phyloP scores from a whole-genome alignment of 306 rosid species.

The Begonia masoniana region DNA sequence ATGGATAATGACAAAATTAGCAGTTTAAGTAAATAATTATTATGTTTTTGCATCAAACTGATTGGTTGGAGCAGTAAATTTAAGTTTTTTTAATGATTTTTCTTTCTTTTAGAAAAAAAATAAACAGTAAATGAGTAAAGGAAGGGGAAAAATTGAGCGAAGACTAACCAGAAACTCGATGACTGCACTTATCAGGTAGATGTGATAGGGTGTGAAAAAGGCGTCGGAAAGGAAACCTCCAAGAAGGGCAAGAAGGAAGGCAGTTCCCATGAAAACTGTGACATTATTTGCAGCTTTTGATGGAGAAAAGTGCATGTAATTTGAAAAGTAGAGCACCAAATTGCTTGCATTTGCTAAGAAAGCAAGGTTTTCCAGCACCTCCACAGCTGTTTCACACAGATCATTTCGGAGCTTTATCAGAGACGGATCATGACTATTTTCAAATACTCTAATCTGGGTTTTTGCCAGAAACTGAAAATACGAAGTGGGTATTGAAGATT shows the following conservation, averaged over 20 bases:
- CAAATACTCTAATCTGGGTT: constrained; percentile 1
- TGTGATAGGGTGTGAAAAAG: constrained; percentile 62
- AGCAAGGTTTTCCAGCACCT: constrained; percentile 83
- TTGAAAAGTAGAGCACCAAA: constrained; percentile 47
- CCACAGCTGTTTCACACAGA: constrained; percentile 36
- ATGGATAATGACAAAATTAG: too few species aligned
- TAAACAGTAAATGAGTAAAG: background rate
- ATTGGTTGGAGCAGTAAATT: too few species aligned
- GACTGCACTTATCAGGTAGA: constrained; percentile 75
- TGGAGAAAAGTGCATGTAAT: constrained; percentile 77
- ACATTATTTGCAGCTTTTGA: constrained; percentile 75
- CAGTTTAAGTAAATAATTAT: too few species aligned
- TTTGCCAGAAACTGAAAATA: background rate
- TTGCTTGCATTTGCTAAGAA: constrained; percentile 90
- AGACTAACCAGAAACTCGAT: constrained; percentile 62
- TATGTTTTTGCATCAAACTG: too few species aligned
- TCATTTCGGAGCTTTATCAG: background rate
- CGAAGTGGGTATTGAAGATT: background rate
- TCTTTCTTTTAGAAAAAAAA: too few species aligned
- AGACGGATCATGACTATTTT: background rate
- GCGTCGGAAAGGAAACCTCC: constrained; percentile 93
- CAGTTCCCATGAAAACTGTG: constrained; percentile 92
- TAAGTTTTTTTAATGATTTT: too few species aligned
- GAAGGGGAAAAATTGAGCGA: background rate
- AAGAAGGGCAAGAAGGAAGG: constrained; percentile 88